These are phyloP conservation scores for Piper longum DNA, from an alignment of 164 flowering plant genomes.

Conservation along the genomic window DNA sequence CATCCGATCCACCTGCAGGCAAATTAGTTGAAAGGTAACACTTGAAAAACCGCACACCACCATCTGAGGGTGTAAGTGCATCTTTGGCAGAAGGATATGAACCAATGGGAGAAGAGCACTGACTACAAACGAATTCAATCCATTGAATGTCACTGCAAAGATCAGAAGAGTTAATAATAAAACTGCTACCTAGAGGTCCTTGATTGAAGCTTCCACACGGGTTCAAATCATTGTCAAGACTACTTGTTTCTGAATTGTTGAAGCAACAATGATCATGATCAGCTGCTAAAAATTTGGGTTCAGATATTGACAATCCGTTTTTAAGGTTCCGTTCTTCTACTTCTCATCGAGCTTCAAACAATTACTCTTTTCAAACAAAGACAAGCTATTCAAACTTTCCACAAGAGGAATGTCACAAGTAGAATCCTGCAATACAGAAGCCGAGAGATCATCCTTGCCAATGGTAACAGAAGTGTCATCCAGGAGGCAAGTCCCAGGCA, in stretches of 20 bases:
- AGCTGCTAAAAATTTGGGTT: slow-evolving; percentile 2
- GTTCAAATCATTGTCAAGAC: slow-evolving; percentile 10
- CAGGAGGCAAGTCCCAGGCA: slow-evolving; percentile 48
- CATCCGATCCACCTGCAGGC: slow-evolving; percentile 27
- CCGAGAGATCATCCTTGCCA: slow-evolving; percentile 53
- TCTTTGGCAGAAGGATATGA: slow-evolving; percentile 40
- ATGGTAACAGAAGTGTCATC: slow-evolving; percentile 41
- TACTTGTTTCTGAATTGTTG: slow-evolving; percentile 4
- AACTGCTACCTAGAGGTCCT: slow-evolving; percentile 66
- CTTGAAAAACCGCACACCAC: slow-evolving; percentile 68
- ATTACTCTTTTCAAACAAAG: slow-evolving; percentile 8
- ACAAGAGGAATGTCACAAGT: slow-evolving; percentile 4
- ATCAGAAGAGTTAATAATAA: slow-evolving; percentile 50
- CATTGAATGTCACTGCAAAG: slow-evolving; percentile 58
- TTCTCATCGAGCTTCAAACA: slow-evolving; percentile 9
- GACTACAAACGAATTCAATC: slow-evolving; percentile 45
- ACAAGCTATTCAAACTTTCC: slow-evolving; percentile 2
- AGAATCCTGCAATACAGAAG: slow-evolving; percentile 19
- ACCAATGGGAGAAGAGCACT: slow-evolving; percentile 65
- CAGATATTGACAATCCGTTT: neutral
- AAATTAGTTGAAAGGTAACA: slow-evolving; percentile 57
- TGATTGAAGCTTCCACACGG: slow-evolving; percentile 39
- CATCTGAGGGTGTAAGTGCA: slow-evolving; percentile 41
- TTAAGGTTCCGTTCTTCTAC: neutral
- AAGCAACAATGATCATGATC: slow-evolving; percentile 15